Percentiles rank a stretch among this genome's conserved stretches.
phyloP scores from a whole-genome alignment of 768 basidiomycete genomes.

The Zangia roseola region DNA sequence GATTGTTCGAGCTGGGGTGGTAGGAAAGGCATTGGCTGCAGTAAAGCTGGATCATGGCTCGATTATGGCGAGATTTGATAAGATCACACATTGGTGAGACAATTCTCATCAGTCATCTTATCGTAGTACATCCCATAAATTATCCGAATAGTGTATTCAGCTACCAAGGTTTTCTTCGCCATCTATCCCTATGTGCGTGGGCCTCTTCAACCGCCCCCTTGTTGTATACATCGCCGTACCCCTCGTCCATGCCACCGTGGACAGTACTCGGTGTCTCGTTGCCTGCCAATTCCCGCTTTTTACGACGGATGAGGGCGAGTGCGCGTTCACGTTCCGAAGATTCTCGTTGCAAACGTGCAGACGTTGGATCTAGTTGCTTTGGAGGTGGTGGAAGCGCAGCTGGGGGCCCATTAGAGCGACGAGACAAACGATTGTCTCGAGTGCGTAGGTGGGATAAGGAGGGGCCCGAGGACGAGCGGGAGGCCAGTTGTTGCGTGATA shows the following conservation, averaged over 20 bases:
- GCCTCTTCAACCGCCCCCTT: conserved; percentile 70
- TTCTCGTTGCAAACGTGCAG: conserved; percentile 65
- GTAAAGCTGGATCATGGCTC: no score
- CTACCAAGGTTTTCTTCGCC: conserved; percentile 26
- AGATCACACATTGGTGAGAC: no score
- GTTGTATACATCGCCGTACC: conserved; percentile 75
- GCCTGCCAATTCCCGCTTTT: conserved; percentile 61
- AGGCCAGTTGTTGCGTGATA: conserved; percentile 63
- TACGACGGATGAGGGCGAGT: conserved; percentile 62
- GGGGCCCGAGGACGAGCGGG: conserved; percentile 28
- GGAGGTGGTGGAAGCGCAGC: no score
- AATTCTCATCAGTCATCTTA: no score
- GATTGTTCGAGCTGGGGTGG: conserved; percentile 47
- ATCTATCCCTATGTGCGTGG: conserved; percentile 44
- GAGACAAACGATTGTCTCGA: conserved; percentile 15
- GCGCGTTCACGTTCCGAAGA: conserved; percentile 75
- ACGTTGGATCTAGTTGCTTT: conserved; percentile 42
- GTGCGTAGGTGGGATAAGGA: conserved; percentile 15
- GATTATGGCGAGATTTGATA: no score
- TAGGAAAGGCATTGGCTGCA: conserved; percentile 12
- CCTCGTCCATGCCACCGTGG: conserved; percentile 44
- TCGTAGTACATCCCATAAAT: no score
- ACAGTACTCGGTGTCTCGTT: conserved; percentile 73
- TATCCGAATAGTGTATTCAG: no score
- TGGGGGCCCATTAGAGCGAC: conserved; percentile 5